phyloP scores from a whole-genome alignment of 2,329 filamentous ascomycete genomes.

The Penicillium brasilianum region DNA sequence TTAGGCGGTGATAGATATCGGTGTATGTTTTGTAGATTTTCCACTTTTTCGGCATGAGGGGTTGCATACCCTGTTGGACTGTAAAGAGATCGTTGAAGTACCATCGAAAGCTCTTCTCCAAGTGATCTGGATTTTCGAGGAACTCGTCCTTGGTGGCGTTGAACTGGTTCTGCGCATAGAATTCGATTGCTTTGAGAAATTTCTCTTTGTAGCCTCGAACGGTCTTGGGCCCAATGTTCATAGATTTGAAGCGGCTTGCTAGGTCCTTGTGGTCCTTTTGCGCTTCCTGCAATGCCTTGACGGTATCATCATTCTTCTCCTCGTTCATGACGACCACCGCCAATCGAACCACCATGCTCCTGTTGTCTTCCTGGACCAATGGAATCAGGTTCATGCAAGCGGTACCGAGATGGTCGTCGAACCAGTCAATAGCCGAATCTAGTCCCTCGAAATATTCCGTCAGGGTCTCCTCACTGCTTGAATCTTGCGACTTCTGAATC shows the following conservation, averaged over 20 bases:
- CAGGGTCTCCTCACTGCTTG: constrained; percentile 77
- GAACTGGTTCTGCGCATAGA: constrained; percentile 75
- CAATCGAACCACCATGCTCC: constrained; percentile 85
- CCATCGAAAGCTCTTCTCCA: constrained; percentile 92
- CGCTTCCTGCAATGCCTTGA: constrained; percentile 88
- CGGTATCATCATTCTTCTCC: constrained; percentile 93
- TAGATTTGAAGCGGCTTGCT: constrained; percentile 89
- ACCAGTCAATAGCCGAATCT: constrained; percentile 88
- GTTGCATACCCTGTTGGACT: constrained; percentile 89
- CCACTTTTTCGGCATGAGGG: constrained; percentile 95
- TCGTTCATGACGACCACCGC: constrained; percentile 93
- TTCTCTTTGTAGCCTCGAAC: constrained; percentile 96
- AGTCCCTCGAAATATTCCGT: constrained; percentile 87
- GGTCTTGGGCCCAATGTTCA: constrained; percentile 89
- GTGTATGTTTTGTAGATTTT: constrained; percentile 90
- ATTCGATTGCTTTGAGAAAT: constrained; percentile 79
- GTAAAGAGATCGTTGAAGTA: constrained; percentile 98
- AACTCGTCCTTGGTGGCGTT: constrained; percentile 74
- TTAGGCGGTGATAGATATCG: constrained; percentile 87
- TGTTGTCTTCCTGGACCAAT: constrained; percentile 83
- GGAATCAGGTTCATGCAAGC: constrained; percentile 89
- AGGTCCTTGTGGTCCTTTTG: constrained; percentile 96
- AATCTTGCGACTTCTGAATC: constrained; percentile 77
- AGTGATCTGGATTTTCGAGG: constrained; percentile 76
- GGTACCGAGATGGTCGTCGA: constrained; percentile 90